Evolutionary conservation across 768 basidiomycete species (phyloP), one percentile per base, ranked within the genome.

Genomic region (Tylopilus plumbeoviolaceoides): DNA sequence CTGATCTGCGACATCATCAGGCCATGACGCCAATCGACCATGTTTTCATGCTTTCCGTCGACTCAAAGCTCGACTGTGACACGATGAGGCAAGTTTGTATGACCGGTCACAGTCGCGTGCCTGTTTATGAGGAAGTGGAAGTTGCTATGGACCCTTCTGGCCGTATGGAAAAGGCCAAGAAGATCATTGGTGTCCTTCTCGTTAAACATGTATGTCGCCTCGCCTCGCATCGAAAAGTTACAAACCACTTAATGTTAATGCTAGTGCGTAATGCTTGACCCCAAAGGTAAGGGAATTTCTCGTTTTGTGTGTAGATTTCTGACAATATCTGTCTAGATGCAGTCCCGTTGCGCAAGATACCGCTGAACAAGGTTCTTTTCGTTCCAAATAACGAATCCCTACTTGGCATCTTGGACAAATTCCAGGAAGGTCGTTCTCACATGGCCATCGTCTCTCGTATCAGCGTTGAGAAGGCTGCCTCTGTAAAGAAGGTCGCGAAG

Each of bases 21-120:
- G 88, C 89, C 1, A 91, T 91, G 89, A 91, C 89, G 0, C 85
- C 86, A 21, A 91, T 91, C 57, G 70, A 76, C 35, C 72, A 83
- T 46, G 88, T 91, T 1, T 92, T 93, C 71, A 93, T 94, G 90
- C 75, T 95, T 41, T 87, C 86, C 12, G 89, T 93, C 56, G 84
- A 92, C 51, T 82, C 91, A 0, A 83, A 79, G 55, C 78, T 95
- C 38, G 91, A 94, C 61, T 93, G 86, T 60, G 83, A 83, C 45
- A 82, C 85, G 3, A 76, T 95, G 63, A 84, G 81, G 67, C 76
- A 80, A 63, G 87, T 94, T 36, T 85, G 84, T 57, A 73, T 80
- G 57, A 89, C 87, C 0, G 91, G 91, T 7, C 91, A 91, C 62
- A 89, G 87, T 61, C 84, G 90, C 52, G 83, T 91, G 2, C 91